These are phyloP conservation scores for Backusella morwellensis DNA, from an alignment of 192 early-diverging fungal genomes.

Conservation along the genomic window DNA sequence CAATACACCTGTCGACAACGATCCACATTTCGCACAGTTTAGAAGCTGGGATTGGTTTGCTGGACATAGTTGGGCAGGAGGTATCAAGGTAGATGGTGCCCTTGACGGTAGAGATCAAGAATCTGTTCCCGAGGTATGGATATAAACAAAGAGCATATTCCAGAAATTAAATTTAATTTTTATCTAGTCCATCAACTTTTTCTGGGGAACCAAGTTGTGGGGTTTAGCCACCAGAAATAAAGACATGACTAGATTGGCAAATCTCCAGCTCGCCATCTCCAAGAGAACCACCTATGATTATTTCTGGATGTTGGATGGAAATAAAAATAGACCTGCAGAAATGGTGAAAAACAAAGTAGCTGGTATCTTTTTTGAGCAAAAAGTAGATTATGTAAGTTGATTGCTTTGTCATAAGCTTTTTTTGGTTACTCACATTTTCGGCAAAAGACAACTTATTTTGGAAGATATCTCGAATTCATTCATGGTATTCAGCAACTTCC, in stretches of 20 bases:
- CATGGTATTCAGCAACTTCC: conserved; percentile 43
- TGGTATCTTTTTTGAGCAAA: conserved; percentile 39
- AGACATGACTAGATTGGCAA: conserved; percentile 8
- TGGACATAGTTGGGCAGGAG: conserved; percentile 66
- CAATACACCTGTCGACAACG: conserved; percentile 45
- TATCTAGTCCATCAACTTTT: conserved; percentile 33
- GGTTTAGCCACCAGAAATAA: conserved; percentile 30
- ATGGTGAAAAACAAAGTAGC: conserved; percentile 33
- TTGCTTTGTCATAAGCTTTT: not conserved
- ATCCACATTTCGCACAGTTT: conserved; percentile 51
- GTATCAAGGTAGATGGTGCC: conserved; percentile 38
- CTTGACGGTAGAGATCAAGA: conserved; percentile 40
- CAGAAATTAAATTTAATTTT: not conserved
- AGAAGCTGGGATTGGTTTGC: conserved; percentile 60
- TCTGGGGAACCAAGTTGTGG: conserved; percentile 38
- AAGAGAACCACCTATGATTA: conserved; percentile 36
- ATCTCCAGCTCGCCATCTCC: conserved; percentile 28
- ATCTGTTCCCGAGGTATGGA: conserved; percentile 35
- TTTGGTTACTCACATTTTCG: not conserved
- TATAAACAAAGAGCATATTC: not conserved
- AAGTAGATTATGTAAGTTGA: conserved; percentile 37
- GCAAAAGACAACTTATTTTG: conserved; percentile 38
- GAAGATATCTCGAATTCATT: conserved; percentile 35
- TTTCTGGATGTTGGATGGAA: conserved; percentile 34
- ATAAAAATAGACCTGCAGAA: conserved; percentile 22